These are phyloP conservation scores for Lactarius quietus DNA, from an alignment of 768 basidiomycete genomes.

Conservation along the genomic window DNA sequence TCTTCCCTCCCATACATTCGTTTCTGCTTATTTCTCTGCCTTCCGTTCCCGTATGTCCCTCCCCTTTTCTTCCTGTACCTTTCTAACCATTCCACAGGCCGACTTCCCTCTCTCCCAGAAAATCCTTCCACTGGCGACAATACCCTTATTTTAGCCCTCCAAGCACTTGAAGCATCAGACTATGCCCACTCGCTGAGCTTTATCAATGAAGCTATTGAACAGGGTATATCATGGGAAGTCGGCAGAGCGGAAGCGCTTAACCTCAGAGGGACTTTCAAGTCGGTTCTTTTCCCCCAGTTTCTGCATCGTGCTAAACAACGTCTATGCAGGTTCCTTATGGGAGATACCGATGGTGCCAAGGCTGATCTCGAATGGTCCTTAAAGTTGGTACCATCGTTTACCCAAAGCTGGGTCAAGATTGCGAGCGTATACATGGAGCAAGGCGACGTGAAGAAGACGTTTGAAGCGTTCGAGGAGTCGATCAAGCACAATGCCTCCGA, in stretches of 20 bases:
- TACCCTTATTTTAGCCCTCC: conserved; percentile 72
- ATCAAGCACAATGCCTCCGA: conserved; percentile 77
- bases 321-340: conserved; percentile 72
- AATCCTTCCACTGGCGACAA: conserved; percentile 75
- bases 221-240: conserved; percentile 72
- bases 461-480: conserved; percentile 89
- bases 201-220: conserved; percentile 80
- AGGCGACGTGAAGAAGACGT: conserved; percentile 72
- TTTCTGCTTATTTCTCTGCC: conserved; percentile 93
- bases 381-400: conserved; percentile 59
- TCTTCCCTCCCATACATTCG: conserved; percentile 87
- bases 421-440: conserved; percentile 98
- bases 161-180: conserved; percentile 82
- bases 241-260: conserved; percentile 88
- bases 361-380: conserved; percentile 77
- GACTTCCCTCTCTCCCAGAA: conserved; percentile 69
- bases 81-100: conserved; percentile 39
- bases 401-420: conserved; percentile 93
- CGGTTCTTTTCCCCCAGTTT: conserved; percentile 30
- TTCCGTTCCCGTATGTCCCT: conserved; percentile 77
- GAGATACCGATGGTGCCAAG: conserved; percentile 79
- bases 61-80: conserved; percentile 2
- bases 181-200: conserved; percentile 78
- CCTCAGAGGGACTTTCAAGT: conserved; percentile 96
- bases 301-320: background rate